Evolutionary conservation across 345 rosid genomes (phyloP).

Genomic region (Heritiera littoralis): DNA sequence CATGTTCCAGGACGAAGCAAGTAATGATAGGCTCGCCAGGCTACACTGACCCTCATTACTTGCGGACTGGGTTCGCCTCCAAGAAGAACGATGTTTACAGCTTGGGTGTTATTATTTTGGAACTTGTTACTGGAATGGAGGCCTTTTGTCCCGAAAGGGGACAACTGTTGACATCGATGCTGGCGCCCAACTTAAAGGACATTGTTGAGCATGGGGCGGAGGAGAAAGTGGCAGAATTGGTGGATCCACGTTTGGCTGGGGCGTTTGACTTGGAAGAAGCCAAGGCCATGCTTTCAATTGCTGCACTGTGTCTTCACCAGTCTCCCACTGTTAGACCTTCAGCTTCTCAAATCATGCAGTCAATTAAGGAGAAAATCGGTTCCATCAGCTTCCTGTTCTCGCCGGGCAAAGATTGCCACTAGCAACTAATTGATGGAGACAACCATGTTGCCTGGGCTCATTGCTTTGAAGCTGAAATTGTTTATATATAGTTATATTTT

Average conservation of each 20-base stretch:
- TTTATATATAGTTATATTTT: not conserved
- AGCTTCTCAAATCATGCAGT: slow-evolving; percentile 46
- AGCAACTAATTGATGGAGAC: slow-evolving; percentile 8
- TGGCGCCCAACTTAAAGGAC: slow-evolving; percentile 39
- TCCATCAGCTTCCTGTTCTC: slow-evolving; percentile 34
- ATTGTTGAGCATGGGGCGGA: slow-evolving; percentile 19
- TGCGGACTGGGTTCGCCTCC: slow-evolving; percentile 74
- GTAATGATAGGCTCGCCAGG: slow-evolving; percentile 83
- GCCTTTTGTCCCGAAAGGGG: slow-evolving; percentile 70
- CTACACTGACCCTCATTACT: slow-evolving; percentile 84
- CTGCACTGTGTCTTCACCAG: slow-evolving; percentile 54
- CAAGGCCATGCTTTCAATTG: slow-evolving; percentile 46
- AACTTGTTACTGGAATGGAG: slow-evolving; percentile 69
- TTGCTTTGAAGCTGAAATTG: not conserved
- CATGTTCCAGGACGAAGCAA: slow-evolving; percentile 42
- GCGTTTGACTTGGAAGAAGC: slow-evolving; percentile 59
- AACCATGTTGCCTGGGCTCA: not conserved
- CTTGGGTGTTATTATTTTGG: slow-evolving; percentile 74
- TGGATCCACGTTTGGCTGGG: slow-evolving; percentile 59
- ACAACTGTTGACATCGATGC: slow-evolving; percentile 45
- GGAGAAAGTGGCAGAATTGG: slow-evolving; percentile 38
- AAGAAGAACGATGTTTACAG: slow-evolving; percentile 87
- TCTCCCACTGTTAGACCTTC: slow-evolving; percentile 63
- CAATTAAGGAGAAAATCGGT: slow-evolving; percentile 39
- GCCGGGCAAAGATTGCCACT: slow-evolving; percentile 14